Conservation (phyloP, 805 yeast genomes). For the Pichia insulana region DNA sequence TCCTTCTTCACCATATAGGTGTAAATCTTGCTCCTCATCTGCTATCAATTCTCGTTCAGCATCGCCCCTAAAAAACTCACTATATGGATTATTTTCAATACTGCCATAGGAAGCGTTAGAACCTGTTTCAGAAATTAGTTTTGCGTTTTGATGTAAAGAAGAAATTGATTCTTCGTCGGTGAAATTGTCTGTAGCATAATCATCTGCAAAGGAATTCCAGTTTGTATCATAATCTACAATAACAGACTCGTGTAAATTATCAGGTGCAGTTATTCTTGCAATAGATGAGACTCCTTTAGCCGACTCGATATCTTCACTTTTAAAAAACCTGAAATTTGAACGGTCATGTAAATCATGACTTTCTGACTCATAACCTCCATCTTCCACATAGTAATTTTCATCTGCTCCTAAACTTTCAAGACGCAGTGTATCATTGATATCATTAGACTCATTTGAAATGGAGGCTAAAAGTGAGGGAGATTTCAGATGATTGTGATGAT, state of each 20-base stretch:
- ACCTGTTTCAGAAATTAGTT: background rate
- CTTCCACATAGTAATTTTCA: constrained; percentile 22
- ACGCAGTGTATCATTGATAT: constrained; percentile 4
- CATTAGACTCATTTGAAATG: background rate
- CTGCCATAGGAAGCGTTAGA: constrained; percentile 10
- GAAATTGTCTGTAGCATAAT: constrained; percentile 18
- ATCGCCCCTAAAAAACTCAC: constrained; percentile 14
- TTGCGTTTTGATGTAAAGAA: constrained; percentile 1
- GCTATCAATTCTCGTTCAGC: constrained; percentile 13
- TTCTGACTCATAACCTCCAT: constrained; percentile 28
- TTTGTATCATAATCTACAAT: constrained; percentile 65
- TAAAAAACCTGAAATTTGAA: constrained; percentile 67
- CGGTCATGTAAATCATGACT: constrained; percentile 29
- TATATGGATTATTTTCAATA: constrained; percentile 10
- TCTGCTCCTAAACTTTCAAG: constrained; percentile 1
- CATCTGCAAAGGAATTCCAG: constrained; percentile 60
- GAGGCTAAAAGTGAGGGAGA: constrained; percentile 17
- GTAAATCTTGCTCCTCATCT: constrained; percentile 11
- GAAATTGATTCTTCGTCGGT: constrained; percentile 8
- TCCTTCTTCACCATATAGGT: constrained; percentile 16
- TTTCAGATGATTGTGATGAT: constrained; percentile 37
- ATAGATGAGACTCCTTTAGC: constrained; percentile 88
- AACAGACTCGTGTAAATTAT: constrained; percentile 19
- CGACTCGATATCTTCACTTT: constrained; percentile 69
- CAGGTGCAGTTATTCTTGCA: constrained; percentile 29